Evolutionary conservation across 2,329 filamentous ascomycete species (phyloP).

Genomic region (Pseudophaeomoniella oleicola): DNA sequence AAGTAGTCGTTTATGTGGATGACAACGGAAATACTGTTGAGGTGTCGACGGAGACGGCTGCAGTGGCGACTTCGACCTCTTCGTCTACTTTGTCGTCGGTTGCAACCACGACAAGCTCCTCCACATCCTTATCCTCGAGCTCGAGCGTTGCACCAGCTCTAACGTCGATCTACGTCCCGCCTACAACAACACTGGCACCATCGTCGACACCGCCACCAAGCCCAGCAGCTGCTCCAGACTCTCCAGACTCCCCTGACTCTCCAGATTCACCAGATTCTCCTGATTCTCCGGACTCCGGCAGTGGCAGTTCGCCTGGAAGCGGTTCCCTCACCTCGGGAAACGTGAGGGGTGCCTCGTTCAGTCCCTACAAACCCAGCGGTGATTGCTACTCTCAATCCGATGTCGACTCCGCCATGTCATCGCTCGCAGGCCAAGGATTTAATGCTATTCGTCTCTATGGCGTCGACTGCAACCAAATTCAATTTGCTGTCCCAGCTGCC

Average conservation of each 20-base stretch:
- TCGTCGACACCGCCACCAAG: background rate
- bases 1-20: constrained; percentile 47
- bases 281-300: too few relatives aligned
- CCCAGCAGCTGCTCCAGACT: background rate
- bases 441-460: constrained; percentile 62
- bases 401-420: constrained; percentile 49
- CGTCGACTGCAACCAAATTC: constrained; percentile 61
- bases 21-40: constrained; percentile 37
- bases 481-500: constrained; percentile 47
- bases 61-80: constrained; percentile 10
- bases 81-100: constrained; percentile 3
- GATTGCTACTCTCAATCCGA: constrained; percentile 53
- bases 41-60: constrained; percentile 11
- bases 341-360: constrained; percentile 41
- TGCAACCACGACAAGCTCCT: constrained; percentile 6
- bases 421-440: constrained; percentile 39
- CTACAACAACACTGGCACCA: constrained; percentile 10
- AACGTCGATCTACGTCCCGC: constrained; percentile 7
- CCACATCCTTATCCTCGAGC: constrained; percentile 6
- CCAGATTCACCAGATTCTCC: constrained; percentile 3
- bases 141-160: constrained; percentile 2
- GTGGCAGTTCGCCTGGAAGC: constrained; percentile 1
- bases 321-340: constrained; percentile 5
- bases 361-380: constrained; percentile 40
- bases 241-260: constrained; percentile 3